Evolutionary conservation across 306 rosid species (phyloP).

Genomic region (Alnus glutinosa): DNA sequence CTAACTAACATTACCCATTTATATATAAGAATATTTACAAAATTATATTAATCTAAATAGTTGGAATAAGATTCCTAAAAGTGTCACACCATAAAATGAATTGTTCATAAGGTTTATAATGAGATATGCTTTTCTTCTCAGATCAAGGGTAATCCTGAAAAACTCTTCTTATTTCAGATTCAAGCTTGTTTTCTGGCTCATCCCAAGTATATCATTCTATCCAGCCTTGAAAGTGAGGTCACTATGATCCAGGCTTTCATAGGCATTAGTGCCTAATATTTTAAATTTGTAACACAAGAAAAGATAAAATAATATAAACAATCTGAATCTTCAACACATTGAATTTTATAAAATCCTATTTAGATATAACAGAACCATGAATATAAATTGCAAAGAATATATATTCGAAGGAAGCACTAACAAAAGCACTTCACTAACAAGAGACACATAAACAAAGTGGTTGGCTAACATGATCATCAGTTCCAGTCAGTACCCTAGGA

Average conservation of each 20-base stretch:
- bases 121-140: too few relatives aligned
- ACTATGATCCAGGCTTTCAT: constrained; percentile 49
- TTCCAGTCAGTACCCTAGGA: too few relatives aligned
- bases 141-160: constrained; percentile 69
- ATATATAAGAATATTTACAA: constrained; percentile 24
- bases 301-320: background rate
- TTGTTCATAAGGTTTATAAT: constrained; percentile 48
- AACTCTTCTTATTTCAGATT: constrained; percentile 60
- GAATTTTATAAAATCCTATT: background rate
- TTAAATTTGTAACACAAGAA: background rate
- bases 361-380: constrained; percentile 6
- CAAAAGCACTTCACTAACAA: background rate
- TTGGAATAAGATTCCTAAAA: background rate
- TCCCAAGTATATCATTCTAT: constrained; percentile 71
- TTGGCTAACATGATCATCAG: too few relatives aligned
- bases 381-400: constrained; percentile 1
- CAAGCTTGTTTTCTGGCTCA: constrained; percentile 48
- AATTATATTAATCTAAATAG: constrained; percentile 8
- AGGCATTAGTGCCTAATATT: constrained; percentile 26
- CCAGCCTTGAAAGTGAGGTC: constrained; percentile 71
- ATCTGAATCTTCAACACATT: background rate
- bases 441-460: too few relatives aligned
- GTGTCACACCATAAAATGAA: constrained; percentile 27
- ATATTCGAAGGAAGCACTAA: background rate
- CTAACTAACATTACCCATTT: constrained; percentile 32